phyloP scores from a whole-genome alignment of 177 flowering plant genomes.

The Vitis hybrid region DNA sequence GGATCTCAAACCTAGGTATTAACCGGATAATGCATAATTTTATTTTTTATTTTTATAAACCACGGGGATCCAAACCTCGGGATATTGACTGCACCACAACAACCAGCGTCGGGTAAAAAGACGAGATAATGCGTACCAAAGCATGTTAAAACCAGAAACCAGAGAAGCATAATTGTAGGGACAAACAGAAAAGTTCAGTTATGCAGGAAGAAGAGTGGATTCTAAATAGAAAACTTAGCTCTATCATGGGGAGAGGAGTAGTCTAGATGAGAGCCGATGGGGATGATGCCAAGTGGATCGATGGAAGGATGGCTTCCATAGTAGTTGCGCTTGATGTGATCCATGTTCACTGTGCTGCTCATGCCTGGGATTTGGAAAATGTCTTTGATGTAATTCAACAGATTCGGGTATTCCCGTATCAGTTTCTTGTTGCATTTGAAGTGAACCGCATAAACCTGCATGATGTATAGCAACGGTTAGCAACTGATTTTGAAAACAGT shows the following conservation, averaged over 20 bases:
- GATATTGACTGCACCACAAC: too few species aligned
- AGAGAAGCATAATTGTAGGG: too few species aligned
- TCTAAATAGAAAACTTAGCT: slow-evolving; percentile 43
- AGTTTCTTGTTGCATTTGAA: slow-evolving; percentile 97
- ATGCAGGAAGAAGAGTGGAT: neutral
- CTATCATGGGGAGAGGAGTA: slow-evolving; percentile 77
- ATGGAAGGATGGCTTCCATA: slow-evolving; percentile 93
- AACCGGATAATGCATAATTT: too few species aligned
- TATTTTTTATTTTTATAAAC: too few species aligned
- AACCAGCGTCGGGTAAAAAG: too few species aligned
- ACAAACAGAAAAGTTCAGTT: neutral
- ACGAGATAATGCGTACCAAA: too few species aligned
- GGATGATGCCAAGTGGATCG: slow-evolving; percentile 82
- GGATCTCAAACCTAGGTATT: too few species aligned
- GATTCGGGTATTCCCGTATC: slow-evolving; percentile 74
- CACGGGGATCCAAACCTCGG: too few species aligned
- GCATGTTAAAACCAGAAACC: too few species aligned
- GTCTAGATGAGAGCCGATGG: slow-evolving; percentile 65
- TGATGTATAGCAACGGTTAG: too few species aligned
- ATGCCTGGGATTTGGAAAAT: slow-evolving; percentile 82
- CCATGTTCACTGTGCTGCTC: slow-evolving; percentile 80
- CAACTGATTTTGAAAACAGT: too few species aligned
- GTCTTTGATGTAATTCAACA: slow-evolving; percentile 89
- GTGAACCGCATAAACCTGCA: slow-evolving; percentile 93
- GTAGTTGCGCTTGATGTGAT: slow-evolving; percentile 84